Evolutionary conservation across 2,329 filamentous ascomycete genomes (phyloP).

Genomic region (Sordariomycetes sp.): DNA sequence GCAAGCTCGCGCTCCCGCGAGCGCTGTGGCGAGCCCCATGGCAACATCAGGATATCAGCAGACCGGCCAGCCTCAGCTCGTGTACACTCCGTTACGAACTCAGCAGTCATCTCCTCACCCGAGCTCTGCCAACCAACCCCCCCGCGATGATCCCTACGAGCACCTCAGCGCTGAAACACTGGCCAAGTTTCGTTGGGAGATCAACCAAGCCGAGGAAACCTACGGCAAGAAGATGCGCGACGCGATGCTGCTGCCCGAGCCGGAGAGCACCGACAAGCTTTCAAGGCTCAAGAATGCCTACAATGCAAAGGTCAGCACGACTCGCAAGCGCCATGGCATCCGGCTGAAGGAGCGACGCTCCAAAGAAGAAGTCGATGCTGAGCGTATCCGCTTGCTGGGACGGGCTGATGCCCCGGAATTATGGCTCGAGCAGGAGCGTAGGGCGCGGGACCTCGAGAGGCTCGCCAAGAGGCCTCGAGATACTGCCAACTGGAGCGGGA

Average conservation of each 20-base stretch:
- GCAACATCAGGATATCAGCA: no score
- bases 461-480: constrained; percentile 1
- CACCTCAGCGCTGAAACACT: constrained; percentile 24
- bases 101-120: no score
- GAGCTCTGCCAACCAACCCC: constrained; percentile 8
- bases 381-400: constrained; percentile 26
- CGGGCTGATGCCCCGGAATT: not conserved
- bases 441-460: not conserved
- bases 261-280: constrained; percentile 20
- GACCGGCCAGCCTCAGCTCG: no score
- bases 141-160: constrained; percentile 29
- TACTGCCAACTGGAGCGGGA: no score
- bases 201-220: constrained; percentile 18
- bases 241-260: constrained; percentile 26
- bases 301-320: constrained; percentile 46
- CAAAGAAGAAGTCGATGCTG: constrained; percentile 33
- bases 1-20: no score
- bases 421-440: not conserved
- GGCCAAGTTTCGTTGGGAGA: constrained; percentile 9
- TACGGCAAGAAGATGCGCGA: constrained; percentile 33
- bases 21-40: no score
- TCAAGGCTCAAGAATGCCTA: constrained; percentile 40
- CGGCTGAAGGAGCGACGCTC: constrained; percentile 39
- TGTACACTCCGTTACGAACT: no score
- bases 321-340: constrained; percentile 50